Evolutionary conservation across 108 stramenopile genomes (phyloP).

Genomic region (Cyclostephanos tholiformis): DNA sequence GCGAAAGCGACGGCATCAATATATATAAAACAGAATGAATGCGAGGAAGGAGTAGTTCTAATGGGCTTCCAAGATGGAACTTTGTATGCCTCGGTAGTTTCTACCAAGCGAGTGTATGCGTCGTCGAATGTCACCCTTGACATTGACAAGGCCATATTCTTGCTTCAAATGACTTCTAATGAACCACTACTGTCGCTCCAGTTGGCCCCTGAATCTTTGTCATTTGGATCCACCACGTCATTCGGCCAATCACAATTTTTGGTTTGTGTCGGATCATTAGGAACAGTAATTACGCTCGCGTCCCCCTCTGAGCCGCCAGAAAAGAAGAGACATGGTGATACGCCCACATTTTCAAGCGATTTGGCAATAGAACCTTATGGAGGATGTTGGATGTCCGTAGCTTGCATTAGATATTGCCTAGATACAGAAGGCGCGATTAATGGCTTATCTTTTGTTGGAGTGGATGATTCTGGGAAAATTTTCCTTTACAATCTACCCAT

Average conservation of each 20-base stretch:
- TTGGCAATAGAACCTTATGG: constrained; percentile 1
- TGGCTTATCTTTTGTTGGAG: constrained; percentile 11
- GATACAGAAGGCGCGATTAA: background rate
- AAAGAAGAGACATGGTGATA: background rate
- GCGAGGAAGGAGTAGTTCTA: constrained; percentile 36
- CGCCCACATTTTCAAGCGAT: constrained; percentile 7
- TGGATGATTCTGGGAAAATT: constrained; percentile 14
- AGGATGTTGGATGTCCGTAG: constrained; percentile 19
- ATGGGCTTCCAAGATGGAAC: constrained; percentile 51
- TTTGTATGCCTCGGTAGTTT: constrained; percentile 22
- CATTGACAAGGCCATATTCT: constrained; percentile 5
- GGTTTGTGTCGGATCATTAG: constrained; percentile 24
- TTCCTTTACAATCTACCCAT: constrained; percentile 6
- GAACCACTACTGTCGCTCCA: constrained; percentile 28
- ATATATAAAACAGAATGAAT: background rate
- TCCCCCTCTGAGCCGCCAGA: background rate
- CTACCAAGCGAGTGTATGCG: background rate
- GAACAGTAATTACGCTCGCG: constrained; percentile 20
- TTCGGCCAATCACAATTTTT: constrained; percentile 9
- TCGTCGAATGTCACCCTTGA: constrained; percentile 4
- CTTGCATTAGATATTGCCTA: background rate
- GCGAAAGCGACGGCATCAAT: background rate
- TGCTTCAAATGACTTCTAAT: constrained; percentile 25
- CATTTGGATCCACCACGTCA: background rate
- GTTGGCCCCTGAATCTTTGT: constrained; percentile 1